These are phyloP conservation scores for Penicillium digitatum DNA, from an alignment of 2,329 filamentous ascomycete genomes.

Conservation along the genomic window DNA sequence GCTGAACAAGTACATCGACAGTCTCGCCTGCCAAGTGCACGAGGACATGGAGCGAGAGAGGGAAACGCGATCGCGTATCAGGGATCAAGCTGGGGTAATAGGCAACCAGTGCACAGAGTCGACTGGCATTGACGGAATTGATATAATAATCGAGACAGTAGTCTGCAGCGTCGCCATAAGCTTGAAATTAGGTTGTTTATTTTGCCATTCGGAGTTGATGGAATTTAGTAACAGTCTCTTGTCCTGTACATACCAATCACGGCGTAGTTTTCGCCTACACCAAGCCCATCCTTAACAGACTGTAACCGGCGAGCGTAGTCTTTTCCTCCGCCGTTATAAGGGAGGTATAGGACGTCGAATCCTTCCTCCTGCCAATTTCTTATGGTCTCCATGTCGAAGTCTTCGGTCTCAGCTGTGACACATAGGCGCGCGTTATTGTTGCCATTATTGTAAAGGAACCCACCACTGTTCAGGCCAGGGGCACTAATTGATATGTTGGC, in stretches of 20 bases:
- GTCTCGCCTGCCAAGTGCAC: slow-evolving; percentile 55
- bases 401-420: slow-evolving; percentile 33
- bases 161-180: slow-evolving; percentile 60
- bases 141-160: slow-evolving; percentile 56
- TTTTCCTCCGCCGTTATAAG: slow-evolving; percentile 51
- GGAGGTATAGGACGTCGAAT: slow-evolving; percentile 56
- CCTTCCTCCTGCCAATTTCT: slow-evolving; percentile 58
- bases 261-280: slow-evolving; percentile 57
- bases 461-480: slow-evolving; percentile 29
- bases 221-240: not conserved
- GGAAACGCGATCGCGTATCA: slow-evolving; percentile 39
- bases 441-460: slow-evolving; percentile 36
- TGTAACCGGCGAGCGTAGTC: slow-evolving; percentile 51
- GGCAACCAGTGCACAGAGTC: slow-evolving; percentile 56
- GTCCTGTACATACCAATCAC: slow-evolving; percentile 53
- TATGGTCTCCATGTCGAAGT: slow-evolving; percentile 53
- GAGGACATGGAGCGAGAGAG: slow-evolving; percentile 45
- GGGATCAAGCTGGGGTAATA: slow-evolving; percentile 62
- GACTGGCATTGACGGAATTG: slow-evolving; percentile 51
- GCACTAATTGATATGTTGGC: slow-evolving; percentile 34
- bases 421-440: slow-evolving; percentile 33
- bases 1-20: slow-evolving; percentile 48
- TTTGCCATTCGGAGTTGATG: not conserved
- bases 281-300: slow-evolving; percentile 52
- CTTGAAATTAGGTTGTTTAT: slow-evolving; percentile 33